These are phyloP conservation scores for Phytopythium mirpurense DNA, from an alignment of 352 stramenopile species.

Conservation along the genomic window DNA sequence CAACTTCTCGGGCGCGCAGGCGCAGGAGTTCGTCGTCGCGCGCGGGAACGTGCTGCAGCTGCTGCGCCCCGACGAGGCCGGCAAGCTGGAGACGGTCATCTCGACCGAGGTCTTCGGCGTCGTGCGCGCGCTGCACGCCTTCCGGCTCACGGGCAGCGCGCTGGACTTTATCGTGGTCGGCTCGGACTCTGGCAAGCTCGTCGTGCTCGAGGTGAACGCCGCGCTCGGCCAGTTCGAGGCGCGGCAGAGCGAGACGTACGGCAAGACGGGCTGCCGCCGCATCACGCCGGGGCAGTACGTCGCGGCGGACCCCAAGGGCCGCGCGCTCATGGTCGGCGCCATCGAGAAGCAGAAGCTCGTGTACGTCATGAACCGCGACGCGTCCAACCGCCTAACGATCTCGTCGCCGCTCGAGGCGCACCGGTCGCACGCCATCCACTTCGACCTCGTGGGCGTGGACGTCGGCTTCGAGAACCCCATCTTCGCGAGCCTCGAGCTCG, in stretches of 20 bases:
- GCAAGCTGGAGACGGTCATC: slow-evolving; percentile 74
- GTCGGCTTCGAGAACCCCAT: slow-evolving; percentile 99
- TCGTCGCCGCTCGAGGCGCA: slow-evolving; percentile 98
- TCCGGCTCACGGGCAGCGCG: slow-evolving; percentile 80
- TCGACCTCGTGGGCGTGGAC: slow-evolving; percentile 93
- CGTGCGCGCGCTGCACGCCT: slow-evolving; percentile 89
- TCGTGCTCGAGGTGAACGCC: slow-evolving; percentile 93
- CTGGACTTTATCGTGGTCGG: slow-evolving; percentile 96
- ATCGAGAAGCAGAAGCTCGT: slow-evolving; percentile 99
- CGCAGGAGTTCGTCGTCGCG: slow-evolving; percentile 94
- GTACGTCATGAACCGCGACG: slow-evolving; percentile 98
- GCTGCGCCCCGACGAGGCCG: slow-evolving; percentile 73
- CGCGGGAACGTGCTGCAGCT: slow-evolving; percentile 94
- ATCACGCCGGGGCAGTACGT: slow-evolving; percentile 98
- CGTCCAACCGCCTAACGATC: slow-evolving; percentile 93
- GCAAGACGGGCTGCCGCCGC: slow-evolving; percentile 94
- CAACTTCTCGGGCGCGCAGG: slow-evolving; percentile 89
- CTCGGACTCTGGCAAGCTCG: slow-evolving; percentile 95
- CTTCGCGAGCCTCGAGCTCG: slow-evolving; percentile 96
- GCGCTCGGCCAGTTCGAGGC: slow-evolving; percentile 67
- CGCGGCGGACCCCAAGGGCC: slow-evolving; percentile 94
- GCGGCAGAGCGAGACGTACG: slow-evolving; percentile 94
- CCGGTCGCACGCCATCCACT: slow-evolving; percentile 93
- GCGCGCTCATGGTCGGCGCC: slow-evolving; percentile 94
- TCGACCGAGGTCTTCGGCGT: slow-evolving; percentile 88